Evolutionary conservation across 2,329 filamentous ascomycete genomes (phyloP), one percentile per base, ranked within the genome.

Genomic region (Venturiaceae sp.): DNA sequence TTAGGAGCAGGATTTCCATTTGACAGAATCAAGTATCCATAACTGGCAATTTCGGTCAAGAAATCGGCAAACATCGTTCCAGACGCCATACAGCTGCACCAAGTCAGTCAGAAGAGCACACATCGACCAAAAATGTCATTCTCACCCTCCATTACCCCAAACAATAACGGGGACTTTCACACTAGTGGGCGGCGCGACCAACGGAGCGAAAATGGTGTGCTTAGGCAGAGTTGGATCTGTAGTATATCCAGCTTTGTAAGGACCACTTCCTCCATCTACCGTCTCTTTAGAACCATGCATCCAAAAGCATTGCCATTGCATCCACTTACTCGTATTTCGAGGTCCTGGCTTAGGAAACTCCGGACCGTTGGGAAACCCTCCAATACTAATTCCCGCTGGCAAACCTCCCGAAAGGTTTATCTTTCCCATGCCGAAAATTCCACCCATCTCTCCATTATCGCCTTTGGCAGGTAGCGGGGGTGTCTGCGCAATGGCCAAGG

Each of bases 11-110:
- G 56, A 14, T 21, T 11, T 8, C 58, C 58, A 26, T 60, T 60
- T 11, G 58, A 58, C 14, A 60, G 34, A 33, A 59, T 57, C 7
- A 60, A 19, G 57, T 60, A 60, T 21, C 58, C 58, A 30, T 60
- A 37, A 23, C 21, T 32, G 28, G 58, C 58, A 8, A 60, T 54
- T 33, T 60, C 58, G 16, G 33, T 59, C 30, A 60, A 28, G 44
- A 59, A 59, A 21, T 26, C 28, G 8, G 16, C 3, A 26, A 46
- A 60, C 28, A 37, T 34, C 14, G 57, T 60, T 11, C 56, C 56
- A 9, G 37, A n/a, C 19, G 33, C 36, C 19, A 46, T 37, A 44
- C 58, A 60, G 1, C 37, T 41, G 16, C 21, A 19, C 21, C 37
- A 16, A 41, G 16, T 14, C 37, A 41, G 37, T 41, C 37, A 41